phyloP scores from a whole-genome alignment of 202 grass and related monocot genomes.

The Carex arenaria region DNA sequence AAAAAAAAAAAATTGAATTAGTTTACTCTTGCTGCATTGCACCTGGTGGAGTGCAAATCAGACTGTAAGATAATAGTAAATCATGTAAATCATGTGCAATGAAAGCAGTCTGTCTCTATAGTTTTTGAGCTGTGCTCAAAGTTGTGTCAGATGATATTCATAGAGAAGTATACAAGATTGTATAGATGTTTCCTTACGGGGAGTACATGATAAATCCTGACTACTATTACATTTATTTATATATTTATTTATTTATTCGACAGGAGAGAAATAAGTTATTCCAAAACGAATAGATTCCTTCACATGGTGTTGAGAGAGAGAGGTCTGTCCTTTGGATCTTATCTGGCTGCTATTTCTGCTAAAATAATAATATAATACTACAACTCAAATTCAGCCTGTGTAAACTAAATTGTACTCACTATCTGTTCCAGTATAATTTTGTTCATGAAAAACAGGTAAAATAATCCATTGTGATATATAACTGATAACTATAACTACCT shows the following conservation, averaged over 20 bases:
- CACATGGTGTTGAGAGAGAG: neutral
- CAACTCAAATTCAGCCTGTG: neutral
- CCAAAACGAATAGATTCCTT: conserved; percentile 10
- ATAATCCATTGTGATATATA: too few relatives aligned
- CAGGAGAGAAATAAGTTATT: neutral
- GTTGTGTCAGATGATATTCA: neutral
- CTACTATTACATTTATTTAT: neutral
- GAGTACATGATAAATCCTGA: neutral
- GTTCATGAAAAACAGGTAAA: neutral
- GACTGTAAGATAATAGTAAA: neutral
- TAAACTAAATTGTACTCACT: neutral
- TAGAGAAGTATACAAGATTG: neutral
- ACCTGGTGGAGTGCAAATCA: too few relatives aligned
- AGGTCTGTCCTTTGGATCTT: conserved; percentile 1
- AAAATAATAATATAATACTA: neutral
- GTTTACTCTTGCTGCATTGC: too few relatives aligned
- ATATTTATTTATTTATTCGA: neutral
- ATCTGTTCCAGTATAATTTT: neutral
- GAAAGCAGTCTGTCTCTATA: neutral
- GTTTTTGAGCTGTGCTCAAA: neutral
- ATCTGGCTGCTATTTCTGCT: neutral
- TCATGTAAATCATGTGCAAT: neutral
- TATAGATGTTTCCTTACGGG: neutral
- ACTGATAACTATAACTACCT: too few relatives aligned
- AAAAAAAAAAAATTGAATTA: too few relatives aligned